Conservation (phyloP, 2,329 filamentous ascomycete genomes). For the Pleomassaria siparia region DNA sequence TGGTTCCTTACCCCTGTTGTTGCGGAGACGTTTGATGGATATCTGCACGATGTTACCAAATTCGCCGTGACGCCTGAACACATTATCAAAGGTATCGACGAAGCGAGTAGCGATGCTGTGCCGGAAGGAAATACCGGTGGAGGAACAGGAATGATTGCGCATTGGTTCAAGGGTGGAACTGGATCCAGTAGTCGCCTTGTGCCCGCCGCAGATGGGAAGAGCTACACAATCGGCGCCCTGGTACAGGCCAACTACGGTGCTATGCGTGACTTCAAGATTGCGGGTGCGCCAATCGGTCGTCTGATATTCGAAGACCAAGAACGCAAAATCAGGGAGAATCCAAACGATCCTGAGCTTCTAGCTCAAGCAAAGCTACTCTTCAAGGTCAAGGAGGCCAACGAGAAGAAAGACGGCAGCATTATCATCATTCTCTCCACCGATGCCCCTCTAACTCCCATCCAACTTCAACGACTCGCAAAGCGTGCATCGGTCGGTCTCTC, state of each 20-base stretch:
- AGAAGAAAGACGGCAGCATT: constrained; percentile 63
- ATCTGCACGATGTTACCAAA: constrained; percentile 58
- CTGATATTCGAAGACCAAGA: constrained; percentile 54
- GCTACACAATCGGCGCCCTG: constrained; percentile 63
- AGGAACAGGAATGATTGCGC: constrained; percentile 69
- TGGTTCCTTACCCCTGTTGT: constrained; percentile 61
- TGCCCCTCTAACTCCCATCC: constrained; percentile 59
- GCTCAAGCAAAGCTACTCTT: constrained; percentile 31
- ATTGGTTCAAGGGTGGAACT: constrained; percentile 68
- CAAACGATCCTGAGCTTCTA: constrained; percentile 26
- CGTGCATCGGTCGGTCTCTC: constrained; percentile 64
- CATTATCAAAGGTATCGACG: constrained; percentile 56
- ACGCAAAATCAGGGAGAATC: constrained; percentile 37
- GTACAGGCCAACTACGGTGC: constrained; percentile 68
- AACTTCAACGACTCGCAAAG: constrained; percentile 61
- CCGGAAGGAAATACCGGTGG: constrained; percentile 65
- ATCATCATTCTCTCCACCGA: constrained; percentile 65
- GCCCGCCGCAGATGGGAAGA: constrained; percentile 25
- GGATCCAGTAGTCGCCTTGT: constrained; percentile 63
- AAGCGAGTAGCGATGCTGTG: constrained; percentile 54
- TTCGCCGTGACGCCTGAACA: constrained; percentile 59
- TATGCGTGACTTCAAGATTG: constrained; percentile 58
- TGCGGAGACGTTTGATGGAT: constrained; percentile 65
- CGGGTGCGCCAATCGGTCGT: constrained; percentile 63
- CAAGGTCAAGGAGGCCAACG: constrained; percentile 41